Evolutionary conservation across 2,329 filamentous ascomycete genomes (phyloP), one percentile per base, ranked within the genome.

Genomic region (Aureobasidium sp.): DNA sequence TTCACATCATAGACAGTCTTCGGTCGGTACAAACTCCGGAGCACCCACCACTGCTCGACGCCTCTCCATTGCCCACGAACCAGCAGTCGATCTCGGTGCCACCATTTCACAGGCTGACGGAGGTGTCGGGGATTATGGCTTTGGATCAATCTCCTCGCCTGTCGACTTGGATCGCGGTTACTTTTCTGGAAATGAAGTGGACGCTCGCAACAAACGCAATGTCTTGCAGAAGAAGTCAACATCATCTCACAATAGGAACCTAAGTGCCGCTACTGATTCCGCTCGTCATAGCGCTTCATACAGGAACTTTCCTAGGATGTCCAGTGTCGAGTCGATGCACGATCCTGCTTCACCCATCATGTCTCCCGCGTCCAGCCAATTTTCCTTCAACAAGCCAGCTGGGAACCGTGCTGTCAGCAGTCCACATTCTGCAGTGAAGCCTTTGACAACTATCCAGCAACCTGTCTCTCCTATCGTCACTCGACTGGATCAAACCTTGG

Each of bases 111-210:
- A 51, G 36, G n/a, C 15, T 3, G 39, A 44, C 7, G 60, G 48
- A 26, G 36, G 32, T 2, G 20, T 55, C 12, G 34, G 41, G 10
- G 72, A 73, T 53, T 66, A 63, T 39, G 72, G 68, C 42, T 64
- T 74, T 65, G 72, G 64, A 15, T 42, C 68, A 52, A 65, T 70
- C 37, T 64, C 70, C 36, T 72, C 70, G 27, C 70, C 75, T 50
- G 74, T 76, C 62, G 89, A 95, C 64, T 74, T 90, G 17, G 94
- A 97, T 69, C 84, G 91, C 39, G 93, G 92, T 27, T 97, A 97
- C 74, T 96, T 97, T 71, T 97, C 93, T 8, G 91, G 92, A 3
- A 89, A 88, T 17, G 93, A 97, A 70, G 80, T 86, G 12, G 91
- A 97, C 66, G 84, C 84, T 47, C 85, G 88, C 63, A 86, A 84